phyloP scores from a whole-genome alignment of 73 alveolate genomes.

The Uronychia binucleata region DNA sequence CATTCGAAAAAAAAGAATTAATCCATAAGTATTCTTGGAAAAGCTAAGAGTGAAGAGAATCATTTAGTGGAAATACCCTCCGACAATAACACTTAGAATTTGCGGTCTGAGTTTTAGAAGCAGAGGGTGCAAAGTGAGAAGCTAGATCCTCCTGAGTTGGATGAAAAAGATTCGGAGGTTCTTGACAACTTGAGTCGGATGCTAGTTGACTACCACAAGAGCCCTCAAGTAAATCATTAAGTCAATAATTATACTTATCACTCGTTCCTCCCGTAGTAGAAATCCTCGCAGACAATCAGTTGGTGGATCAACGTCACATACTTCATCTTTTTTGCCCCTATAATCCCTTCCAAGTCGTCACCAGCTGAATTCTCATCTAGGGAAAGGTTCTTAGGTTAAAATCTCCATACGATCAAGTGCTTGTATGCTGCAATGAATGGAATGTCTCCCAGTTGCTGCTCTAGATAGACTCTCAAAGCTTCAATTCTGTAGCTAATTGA shows the following conservation, averaged over 20 bases:
- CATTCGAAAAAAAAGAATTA: not conserved
- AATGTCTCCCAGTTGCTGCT: slow-evolving; percentile 68
- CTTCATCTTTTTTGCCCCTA: slow-evolving; percentile 57
- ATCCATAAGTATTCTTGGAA: not conserved
- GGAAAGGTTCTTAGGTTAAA: not conserved
- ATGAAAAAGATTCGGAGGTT: not conserved
- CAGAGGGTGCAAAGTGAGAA: too few species aligned
- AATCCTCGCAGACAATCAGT: slow-evolving; percentile 90
- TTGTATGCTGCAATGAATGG: slow-evolving; percentile 73
- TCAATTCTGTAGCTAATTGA: slow-evolving; percentile 83
- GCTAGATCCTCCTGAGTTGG: too few species aligned
- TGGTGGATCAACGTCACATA: slow-evolving; percentile 75
- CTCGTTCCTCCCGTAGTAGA: slow-evolving; percentile 39
- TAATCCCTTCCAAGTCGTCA: slow-evolving; percentile 32
- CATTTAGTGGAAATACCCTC: too few species aligned
- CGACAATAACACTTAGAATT: too few species aligned
- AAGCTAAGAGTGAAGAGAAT: not conserved
- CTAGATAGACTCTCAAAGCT: slow-evolving; percentile 83
- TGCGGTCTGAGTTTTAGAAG: too few species aligned
- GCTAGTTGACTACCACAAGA: not conserved
- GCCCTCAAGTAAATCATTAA: not conserved
- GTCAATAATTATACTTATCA: not conserved
- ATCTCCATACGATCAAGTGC: not conserved
- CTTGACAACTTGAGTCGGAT: not conserved
- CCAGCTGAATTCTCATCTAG: not conserved